Evolutionary conservation across 768 basidiomycete species (phyloP), one percentile per base, ranked within the genome.

Genomic region (Podaxis rugospora): DNA sequence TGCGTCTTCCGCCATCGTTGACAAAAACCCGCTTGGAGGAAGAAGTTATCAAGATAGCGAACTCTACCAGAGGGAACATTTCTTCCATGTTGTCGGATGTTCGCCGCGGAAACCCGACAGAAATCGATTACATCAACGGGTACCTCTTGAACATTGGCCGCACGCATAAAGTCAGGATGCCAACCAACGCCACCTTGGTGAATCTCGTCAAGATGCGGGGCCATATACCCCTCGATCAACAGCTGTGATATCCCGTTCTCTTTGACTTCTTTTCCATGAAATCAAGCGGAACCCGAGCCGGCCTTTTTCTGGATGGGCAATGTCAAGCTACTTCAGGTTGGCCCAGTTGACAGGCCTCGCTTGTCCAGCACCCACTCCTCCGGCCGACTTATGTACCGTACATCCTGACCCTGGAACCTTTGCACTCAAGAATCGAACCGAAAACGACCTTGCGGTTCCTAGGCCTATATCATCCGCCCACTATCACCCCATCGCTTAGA

Each of bases 51-150:
- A 80, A 81, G 18, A 81, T 93, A 47, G 82, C 85, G 14, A 63
- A 76, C 7, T 57, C 75, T 23, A 95, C 92, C 3, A 75, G 73
- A 44, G 74, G 75, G 13, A 93, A 95, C 69, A 81, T 86, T 55
- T 93, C 93, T 5, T 92, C 89, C 14, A 97, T 93, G 84, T 77
- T 94, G 16, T 70, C 77, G 14, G 93, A 96, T 68, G 71, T 95
- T 28, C 80, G 79, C 64, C 72, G 73, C 35, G 87, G 87, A 46
- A 75, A 76, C 55, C 63, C 68, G 4, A 95, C 93, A 0, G 95
- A 98, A 75, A 81, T 98, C 23, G 83, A 89, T 16, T 91, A 76
- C 66, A 77, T 97, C 66, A 94, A 92, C 62, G 95, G 95, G 4
- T 92, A 94, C 70, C 71, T 98, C 52, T 68, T 86, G 28, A 73